Evolutionary conservation across 2,329 filamentous ascomycete genomes (phyloP).

Genomic region (Pyrenophora tritici-repentis): DNA sequence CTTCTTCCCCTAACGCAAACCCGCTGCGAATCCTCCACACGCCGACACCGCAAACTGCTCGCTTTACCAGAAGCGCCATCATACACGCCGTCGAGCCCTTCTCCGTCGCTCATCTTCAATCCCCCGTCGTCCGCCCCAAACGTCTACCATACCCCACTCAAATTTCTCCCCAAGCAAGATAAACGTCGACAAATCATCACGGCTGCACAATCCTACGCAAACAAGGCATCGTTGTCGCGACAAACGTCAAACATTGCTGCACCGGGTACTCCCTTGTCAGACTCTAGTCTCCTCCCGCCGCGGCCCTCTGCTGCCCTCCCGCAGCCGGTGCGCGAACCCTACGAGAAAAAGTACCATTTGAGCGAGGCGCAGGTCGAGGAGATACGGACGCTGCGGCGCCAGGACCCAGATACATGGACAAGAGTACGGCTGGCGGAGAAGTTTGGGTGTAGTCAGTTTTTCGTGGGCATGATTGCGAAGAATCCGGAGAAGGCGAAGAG

Average conservation of each 20-base stretch:
- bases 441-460: constrained; percentile 67
- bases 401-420: constrained; percentile 65
- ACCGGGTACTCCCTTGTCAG: constrained; percentile 36
- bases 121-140: constrained; percentile 67
- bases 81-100: constrained; percentile 41
- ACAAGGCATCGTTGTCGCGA: constrained; percentile 25
- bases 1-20: constrained; percentile 36
- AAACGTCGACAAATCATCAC: constrained; percentile 56
- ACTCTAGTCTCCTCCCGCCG: constrained; percentile 27
- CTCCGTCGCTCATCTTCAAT: constrained; percentile 59
- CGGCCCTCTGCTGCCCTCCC: constrained; percentile 47
- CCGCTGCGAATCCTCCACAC: constrained; percentile 53
- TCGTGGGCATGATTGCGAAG: constrained; percentile 64
- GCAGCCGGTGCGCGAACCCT: constrained; percentile 55
- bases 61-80: constrained; percentile 52
- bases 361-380: constrained; percentile 61
- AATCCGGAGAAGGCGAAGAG: constrained; percentile 47
- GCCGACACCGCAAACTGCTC: constrained; percentile 54
- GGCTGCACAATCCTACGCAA: constrained; percentile 33
- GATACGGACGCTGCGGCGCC: constrained; percentile 60
- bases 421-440: constrained; percentile 63
- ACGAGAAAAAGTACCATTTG: constrained; percentile 67
- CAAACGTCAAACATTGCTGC: constrained; percentile 31
- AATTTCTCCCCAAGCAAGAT: constrained; percentile 67
- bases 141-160: constrained; percentile 66